These are phyloP conservation scores for Rhodomyrtus tomentosa DNA, from an alignment of 345 rosid genomes.

Conservation along the genomic window DNA sequence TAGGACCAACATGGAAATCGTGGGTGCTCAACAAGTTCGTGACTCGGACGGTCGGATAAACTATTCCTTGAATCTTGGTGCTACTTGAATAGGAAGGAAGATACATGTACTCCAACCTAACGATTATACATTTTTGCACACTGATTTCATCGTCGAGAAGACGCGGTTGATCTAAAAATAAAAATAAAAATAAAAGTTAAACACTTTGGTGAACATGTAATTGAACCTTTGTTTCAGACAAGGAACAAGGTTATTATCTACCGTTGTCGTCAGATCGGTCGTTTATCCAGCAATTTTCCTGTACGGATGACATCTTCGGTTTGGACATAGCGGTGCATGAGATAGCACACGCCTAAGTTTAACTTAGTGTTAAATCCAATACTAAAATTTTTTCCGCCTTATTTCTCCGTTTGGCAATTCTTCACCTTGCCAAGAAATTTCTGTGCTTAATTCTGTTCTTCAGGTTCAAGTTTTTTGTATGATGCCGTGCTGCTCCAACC, in stretches of 20 bases:
- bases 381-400: background rate
- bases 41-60: background rate
- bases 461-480: background rate
- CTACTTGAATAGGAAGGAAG: background rate
- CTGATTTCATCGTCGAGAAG: background rate
- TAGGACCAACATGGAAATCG: background rate
- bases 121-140: background rate
- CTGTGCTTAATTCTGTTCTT: background rate
- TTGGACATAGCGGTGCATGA: background rate
- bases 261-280: background rate
- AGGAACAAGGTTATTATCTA: background rate
- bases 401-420: background rate
- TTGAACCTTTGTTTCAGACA: background rate
- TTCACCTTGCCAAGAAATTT: background rate
- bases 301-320: background rate
- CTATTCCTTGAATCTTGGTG: background rate
- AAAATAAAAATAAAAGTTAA: background rate
- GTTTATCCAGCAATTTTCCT: background rate
- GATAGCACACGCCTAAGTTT: background rate
- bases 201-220: background rate
- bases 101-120: background rate
- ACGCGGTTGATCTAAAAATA: background rate
- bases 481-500: background rate
- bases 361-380: background rate
- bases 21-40: background rate